Conservation (phyloP, 2,329 filamentous ascomycete genomes). For the Pseudogymnoascus destructans region DNA sequence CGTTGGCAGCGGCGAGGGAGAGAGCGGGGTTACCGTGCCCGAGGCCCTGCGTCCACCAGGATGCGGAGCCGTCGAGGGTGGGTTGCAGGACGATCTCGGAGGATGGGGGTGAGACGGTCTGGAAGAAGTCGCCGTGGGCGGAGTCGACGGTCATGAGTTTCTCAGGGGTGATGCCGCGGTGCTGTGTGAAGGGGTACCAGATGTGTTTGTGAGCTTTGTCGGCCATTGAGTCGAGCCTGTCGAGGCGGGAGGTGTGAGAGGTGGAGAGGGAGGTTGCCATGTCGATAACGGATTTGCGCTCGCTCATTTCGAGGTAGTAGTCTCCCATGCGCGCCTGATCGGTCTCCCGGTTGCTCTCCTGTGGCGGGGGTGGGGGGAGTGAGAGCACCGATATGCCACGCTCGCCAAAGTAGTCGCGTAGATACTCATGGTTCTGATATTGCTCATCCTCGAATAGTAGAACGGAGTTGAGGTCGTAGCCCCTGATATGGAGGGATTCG, state of each 20-base stretch:
- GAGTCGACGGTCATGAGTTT: conserved; percentile 69
- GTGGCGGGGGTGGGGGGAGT: conserved; percentile 43
- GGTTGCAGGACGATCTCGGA: conserved; percentile 36
- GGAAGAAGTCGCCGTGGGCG: conserved; percentile 66
- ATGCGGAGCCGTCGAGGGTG: conserved; percentile 72
- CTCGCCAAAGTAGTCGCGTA: conserved; percentile 52
- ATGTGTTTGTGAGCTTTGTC: conserved; percentile 49
- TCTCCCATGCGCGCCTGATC: conserved; percentile 44
- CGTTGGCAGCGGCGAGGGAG: conserved; percentile 63
- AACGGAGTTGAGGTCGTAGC: conserved; percentile 61
- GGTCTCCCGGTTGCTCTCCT: conserved; percentile 24
- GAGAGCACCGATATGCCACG: conserved; percentile 43
- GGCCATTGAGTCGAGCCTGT: conserved; percentile 47
- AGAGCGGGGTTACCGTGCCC: conserved; percentile 65
- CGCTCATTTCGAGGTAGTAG: conserved; percentile 46
- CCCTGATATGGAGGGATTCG: conserved; percentile 64
- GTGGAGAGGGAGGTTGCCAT: conserved; percentile 39
- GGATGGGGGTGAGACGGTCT: conserved; percentile 32
- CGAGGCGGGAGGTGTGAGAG: conserved; percentile 43
- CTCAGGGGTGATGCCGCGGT: conserved; percentile 45
- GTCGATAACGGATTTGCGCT: conserved; percentile 28
- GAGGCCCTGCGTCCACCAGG: conserved; percentile 85
- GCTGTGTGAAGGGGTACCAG: conserved; percentile 84
- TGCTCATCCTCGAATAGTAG: conserved; percentile 53
- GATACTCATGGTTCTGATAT: conserved; percentile 56